Conservation (phyloP, 192 early-diverging fungal genomes). For the Endogone sp. region DNA sequence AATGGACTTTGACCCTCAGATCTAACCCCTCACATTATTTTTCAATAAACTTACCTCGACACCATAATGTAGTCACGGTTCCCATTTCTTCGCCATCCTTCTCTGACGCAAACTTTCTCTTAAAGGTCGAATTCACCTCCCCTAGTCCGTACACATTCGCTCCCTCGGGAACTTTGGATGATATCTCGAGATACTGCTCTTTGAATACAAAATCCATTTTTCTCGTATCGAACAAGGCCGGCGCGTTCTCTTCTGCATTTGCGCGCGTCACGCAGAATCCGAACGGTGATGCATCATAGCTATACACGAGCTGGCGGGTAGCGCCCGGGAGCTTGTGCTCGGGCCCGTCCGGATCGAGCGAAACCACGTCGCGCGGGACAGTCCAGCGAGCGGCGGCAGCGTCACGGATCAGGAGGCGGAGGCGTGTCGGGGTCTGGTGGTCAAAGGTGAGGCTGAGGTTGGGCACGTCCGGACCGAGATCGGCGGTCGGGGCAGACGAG, state of each 20-base stretch:
- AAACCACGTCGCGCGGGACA: not conserved
- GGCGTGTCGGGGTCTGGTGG: not conserved
- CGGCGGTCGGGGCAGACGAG: not conserved
- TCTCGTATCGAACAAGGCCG: conserved; percentile 3
- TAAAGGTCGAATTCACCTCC: too few relatives aligned
- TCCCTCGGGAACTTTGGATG: conserved; percentile 36
- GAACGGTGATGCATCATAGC: not conserved
- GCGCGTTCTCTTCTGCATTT: too few relatives aligned
- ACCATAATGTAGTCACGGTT: conserved; percentile 4
- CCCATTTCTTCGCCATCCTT: conserved; percentile 5
- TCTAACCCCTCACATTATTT: too few relatives aligned
- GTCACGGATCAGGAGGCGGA: not conserved
- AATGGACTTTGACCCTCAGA: not conserved
- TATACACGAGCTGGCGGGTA: not conserved
- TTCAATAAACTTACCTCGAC: conserved; percentile 5
- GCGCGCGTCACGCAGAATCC: not conserved
- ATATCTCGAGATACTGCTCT: conserved; percentile 59
- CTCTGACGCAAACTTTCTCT: too few relatives aligned
- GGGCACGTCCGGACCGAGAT: not conserved
- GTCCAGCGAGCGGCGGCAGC: not conserved
- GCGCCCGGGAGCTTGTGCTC: not conserved
- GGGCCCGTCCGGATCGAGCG: not conserved
- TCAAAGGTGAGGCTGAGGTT: not conserved
- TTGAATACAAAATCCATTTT: conserved; percentile 41
- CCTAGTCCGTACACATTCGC: conserved; percentile 67